Conservation (phyloP, 2,329 filamentous ascomycete species). For the Gaeumannomyces sp. region DNA sequence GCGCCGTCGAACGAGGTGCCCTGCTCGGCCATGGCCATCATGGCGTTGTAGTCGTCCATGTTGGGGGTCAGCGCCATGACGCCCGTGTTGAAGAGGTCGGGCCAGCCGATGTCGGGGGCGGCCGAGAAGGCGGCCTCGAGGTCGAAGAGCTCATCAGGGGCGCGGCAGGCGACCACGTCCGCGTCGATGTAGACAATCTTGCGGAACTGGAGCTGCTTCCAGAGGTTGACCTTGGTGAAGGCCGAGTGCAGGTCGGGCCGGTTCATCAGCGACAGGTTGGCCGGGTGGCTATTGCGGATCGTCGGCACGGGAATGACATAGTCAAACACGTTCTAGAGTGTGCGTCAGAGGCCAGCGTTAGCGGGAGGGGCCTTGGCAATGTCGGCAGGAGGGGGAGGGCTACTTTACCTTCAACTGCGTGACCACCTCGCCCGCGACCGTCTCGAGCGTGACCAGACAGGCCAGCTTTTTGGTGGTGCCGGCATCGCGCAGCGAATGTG, state of each 20-base stretch:
- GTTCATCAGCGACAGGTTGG: constrained; percentile 87
- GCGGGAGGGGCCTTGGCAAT: not conserved
- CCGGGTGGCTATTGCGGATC: constrained; percentile 68
- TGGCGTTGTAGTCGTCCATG: constrained; percentile 78
- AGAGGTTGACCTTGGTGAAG: constrained; percentile 94
- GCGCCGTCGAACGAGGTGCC: constrained; percentile 96
- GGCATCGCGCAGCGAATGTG: constrained; percentile 88
- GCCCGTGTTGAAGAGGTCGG: constrained; percentile 96
- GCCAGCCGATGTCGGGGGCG: constrained; percentile 94
- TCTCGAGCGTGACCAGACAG: constrained; percentile 75
- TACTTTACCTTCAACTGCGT: constrained; percentile 65
- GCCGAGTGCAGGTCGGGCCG: constrained; percentile 83
- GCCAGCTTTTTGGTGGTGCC: constrained; percentile 81
- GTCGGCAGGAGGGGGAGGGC: not conserved
- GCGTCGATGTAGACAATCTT: constrained; percentile 94
- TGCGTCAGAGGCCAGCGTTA: not conserved
- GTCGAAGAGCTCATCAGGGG: constrained; percentile 87
- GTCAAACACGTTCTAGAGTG: constrained; percentile 68
- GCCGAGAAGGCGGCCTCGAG: constrained; percentile 56
- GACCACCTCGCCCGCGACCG: constrained; percentile 68
- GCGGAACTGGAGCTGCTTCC: constrained; percentile 83
- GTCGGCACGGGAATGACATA: constrained; percentile 78
- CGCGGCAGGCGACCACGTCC: constrained; percentile 83
- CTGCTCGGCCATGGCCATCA: constrained; percentile 74
- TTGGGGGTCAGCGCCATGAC: constrained; percentile 88